These are phyloP conservation scores for Cardiospermum halicacabum DNA, from an alignment of 345 rosid genomes.

Conservation along the genomic window DNA sequence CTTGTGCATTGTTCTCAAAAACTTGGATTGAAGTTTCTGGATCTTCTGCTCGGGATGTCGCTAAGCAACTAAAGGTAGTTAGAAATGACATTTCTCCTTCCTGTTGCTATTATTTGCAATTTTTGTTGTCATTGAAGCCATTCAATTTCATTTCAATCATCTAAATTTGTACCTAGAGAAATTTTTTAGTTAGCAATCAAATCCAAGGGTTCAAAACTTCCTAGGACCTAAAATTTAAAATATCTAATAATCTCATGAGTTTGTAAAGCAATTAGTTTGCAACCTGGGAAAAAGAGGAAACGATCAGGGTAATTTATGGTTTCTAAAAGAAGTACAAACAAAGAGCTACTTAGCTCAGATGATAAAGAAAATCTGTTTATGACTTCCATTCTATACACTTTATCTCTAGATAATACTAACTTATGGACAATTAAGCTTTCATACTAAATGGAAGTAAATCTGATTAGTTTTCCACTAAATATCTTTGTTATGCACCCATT, in stretches of 20 bases:
- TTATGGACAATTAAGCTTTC: neutral
- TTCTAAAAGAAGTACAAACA: no score
- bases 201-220: neutral
- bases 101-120: neutral
- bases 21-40: conserved; percentile 85
- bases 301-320: neutral
- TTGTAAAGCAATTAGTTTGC: neutral
- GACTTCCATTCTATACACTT: neutral
- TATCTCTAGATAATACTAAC: neutral
- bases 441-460: neutral
- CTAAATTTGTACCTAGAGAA: neutral
- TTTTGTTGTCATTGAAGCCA: neutral
- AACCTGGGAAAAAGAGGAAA: neutral
- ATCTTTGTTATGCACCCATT: neutral
- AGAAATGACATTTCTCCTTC: neutral
- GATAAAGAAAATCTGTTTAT: neutral
- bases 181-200: neutral
- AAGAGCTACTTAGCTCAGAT: neutral
- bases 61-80: conserved; percentile 73
- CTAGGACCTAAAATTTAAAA: neutral
- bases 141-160: neutral
- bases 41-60: conserved; percentile 74
- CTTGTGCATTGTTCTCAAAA: conserved; percentile 77
- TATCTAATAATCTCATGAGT: neutral
- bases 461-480: neutral